Conservation (phyloP, 192 early-diverging fungal genomes). For the Podila verticillata region DNA sequence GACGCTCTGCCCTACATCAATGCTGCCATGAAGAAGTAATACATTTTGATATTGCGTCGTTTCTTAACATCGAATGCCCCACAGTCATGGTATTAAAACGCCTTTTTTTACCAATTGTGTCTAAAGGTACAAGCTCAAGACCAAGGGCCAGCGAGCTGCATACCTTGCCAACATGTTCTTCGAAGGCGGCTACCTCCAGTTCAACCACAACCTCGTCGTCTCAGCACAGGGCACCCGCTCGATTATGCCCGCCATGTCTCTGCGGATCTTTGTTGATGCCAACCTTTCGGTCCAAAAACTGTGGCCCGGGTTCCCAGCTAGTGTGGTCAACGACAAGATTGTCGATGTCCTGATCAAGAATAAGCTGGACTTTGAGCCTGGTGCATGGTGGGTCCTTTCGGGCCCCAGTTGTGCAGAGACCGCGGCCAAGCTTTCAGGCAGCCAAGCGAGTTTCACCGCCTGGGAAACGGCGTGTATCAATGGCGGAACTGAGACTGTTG, state of each 20-base stretch:
- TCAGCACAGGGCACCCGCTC: conserved; percentile 41
- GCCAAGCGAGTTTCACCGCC: conserved; percentile 15
- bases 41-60: neutral
- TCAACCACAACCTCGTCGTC: conserved; percentile 33
- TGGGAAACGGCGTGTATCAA: conserved; percentile 43
- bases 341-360: conserved; percentile 43
- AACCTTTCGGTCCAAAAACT: conserved; percentile 46
- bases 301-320: conserved; percentile 29
- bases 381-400: conserved; percentile 43
- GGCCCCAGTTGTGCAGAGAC: conserved; percentile 31
- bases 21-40: conserved; percentile 48
- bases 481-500: conserved; percentile 22
- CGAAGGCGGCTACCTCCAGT: conserved; percentile 39
- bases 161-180: conserved; percentile 49
- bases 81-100: neutral
- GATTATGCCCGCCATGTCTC: conserved; percentile 38
- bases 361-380: conserved; percentile 39
- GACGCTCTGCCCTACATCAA: conserved; percentile 50
- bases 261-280: conserved; percentile 35
- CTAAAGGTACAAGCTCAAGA: conserved; percentile 24
- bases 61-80: neutral
- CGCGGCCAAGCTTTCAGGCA: conserved; percentile 7
- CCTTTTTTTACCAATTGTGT: neutral
- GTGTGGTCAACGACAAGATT: conserved; percentile 20
- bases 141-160: conserved; percentile 42